Conservation (phyloP, 202 grass and related monocot species). For the Sporobolus alterniflorus region DNA sequence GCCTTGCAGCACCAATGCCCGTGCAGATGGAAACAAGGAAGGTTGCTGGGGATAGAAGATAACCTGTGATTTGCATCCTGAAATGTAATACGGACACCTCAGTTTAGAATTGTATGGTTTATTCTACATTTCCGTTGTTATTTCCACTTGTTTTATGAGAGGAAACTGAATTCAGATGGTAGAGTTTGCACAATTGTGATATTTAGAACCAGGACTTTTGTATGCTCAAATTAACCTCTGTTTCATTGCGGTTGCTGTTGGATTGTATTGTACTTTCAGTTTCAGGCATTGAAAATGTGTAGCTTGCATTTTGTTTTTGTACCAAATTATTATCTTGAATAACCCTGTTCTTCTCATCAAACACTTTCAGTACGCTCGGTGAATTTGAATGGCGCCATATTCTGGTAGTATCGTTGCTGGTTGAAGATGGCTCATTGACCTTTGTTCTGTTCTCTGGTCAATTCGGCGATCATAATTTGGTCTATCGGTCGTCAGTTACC, state of each 20-base stretch:
- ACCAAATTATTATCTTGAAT: slow-evolving; percentile 18
- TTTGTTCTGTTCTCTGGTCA: slow-evolving; percentile 10
- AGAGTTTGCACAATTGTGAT: slow-evolving; percentile 2
- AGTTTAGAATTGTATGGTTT: slow-evolving; percentile 14
- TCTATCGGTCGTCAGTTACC: not conserved
- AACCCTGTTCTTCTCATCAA: not conserved
- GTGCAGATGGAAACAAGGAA: slow-evolving; percentile 63
- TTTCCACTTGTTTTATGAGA: slow-evolving; percentile 26
- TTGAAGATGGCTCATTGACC: not conserved
- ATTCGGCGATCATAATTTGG: not conserved
- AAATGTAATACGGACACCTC: not conserved
- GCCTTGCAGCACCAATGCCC: slow-evolving; percentile 58
- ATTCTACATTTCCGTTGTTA: not conserved
- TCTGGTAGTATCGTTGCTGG: not conserved
- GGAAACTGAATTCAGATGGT: slow-evolving; percentile 1
- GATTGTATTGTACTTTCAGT: slow-evolving; percentile 34
- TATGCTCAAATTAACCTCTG: slow-evolving; percentile 8
- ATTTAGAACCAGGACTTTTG: slow-evolving; percentile 20
- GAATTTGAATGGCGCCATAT: not conserved
- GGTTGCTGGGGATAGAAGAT: slow-evolving; percentile 26
- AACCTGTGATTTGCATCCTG: slow-evolving; percentile 1
- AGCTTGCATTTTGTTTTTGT: slow-evolving; percentile 8
- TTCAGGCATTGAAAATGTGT: not conserved
- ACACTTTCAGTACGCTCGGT: not conserved
- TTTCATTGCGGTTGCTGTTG: slow-evolving; percentile 13